Base-by-base conservation (phyloP, 2,329 filamentous ascomycete species). In the Tolypocladium ovalisporum region DNA sequence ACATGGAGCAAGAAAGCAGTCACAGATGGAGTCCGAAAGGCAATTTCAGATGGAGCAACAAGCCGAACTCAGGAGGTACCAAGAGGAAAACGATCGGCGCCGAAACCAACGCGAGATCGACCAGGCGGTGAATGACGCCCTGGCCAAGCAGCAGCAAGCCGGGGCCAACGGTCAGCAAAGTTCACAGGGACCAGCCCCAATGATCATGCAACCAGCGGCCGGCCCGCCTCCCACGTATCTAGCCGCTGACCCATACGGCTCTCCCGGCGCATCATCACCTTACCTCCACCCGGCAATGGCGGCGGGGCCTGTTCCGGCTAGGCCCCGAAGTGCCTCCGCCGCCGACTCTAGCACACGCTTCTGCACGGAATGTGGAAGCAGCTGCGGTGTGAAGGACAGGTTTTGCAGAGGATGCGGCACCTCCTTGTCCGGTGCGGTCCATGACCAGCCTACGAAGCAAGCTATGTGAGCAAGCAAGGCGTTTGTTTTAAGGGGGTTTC, bases 11-110 rank as follows among this genome's bases (percentile, higher is more conserved):
- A 57, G 52, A 35, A 51, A 51, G 32, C 56, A 57, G 52, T 49
- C 56, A 9, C 22, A 57, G 34, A 52, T 52, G 34, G 42, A 54
- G 52, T 17, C 40, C 5, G 52, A 57, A 17, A 42, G 52, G 32
- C 52, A 55, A 13, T 57, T 29, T 34, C 56, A 57, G 52, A 57
- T 57, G 56, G 29, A 57, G 24, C 56, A 57, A 35, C 40, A 57
- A 15, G 39, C 39, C 19, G 56, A 57, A 15, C 24, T 54, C 32
- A 52, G 56, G 36, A 34, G 52, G 10, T 42, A 34, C 3, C n/a
- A 36, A 19, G 56, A 54, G n/a, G 56, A 57, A 17, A 32, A 37
- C 5, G 52, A 57, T 4, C 56, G 42, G 40, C 37, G 22, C 4
- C 34, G 52, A 32, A 57, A 37, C 52, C 56, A 57, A 24, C 39